Conservation (phyloP, 148 eudicot species). For the Silene conica region DNA sequence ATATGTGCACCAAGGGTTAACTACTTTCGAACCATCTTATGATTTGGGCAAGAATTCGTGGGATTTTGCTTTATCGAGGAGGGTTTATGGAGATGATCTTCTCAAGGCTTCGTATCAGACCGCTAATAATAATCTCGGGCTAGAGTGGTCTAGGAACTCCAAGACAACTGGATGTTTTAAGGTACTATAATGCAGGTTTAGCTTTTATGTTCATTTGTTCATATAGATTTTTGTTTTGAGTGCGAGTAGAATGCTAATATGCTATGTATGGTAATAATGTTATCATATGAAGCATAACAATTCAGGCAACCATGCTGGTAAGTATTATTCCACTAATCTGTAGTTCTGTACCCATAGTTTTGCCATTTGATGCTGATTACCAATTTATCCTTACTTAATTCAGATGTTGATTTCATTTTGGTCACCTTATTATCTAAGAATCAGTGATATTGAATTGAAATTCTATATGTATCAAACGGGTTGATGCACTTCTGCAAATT, state of each 20-base stretch:
- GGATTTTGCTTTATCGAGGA: slow-evolving; percentile 73
- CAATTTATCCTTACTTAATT: too few relatives aligned
- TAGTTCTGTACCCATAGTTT: background rate
- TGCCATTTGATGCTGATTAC: background rate
- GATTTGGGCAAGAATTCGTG: slow-evolving; percentile 69
- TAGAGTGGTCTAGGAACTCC: slow-evolving; percentile 76
- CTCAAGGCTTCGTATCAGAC: slow-evolving; percentile 79
- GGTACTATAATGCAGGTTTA: slow-evolving; percentile 32
- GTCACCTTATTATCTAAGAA: background rate
- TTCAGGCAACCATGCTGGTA: background rate
- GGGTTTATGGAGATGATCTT: slow-evolving; percentile 59
- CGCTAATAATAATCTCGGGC: slow-evolving; percentile 49
- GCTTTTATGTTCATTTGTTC: background rate
- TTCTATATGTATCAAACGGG: background rate
- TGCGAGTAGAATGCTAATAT: background rate
- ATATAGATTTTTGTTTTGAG: background rate
- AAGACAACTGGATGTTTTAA: slow-evolving; percentile 61
- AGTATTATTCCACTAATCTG: background rate
- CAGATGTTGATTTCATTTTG: background rate
- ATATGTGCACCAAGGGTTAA: slow-evolving; percentile 57
- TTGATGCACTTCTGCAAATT: background rate
- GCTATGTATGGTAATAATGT: background rate
- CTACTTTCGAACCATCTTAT: slow-evolving; percentile 74
- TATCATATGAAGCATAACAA: too few relatives aligned
- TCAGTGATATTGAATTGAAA: background rate